These are phyloP conservation scores for Dioscorea alata DNA, from an alignment of 106 monocot species.

Conservation along the genomic window DNA sequence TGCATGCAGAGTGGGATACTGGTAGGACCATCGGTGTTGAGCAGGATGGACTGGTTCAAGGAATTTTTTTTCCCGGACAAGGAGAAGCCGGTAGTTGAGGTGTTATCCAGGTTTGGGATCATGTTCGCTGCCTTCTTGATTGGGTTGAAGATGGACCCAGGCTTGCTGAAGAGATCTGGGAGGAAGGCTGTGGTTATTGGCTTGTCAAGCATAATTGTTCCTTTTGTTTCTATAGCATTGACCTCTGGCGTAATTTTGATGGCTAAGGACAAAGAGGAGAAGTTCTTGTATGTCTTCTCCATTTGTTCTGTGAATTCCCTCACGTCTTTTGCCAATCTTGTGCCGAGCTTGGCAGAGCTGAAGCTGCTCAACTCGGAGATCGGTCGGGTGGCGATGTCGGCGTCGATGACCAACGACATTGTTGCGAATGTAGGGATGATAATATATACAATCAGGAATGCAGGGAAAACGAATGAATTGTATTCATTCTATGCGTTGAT, in stretches of 20 bases:
- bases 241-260: neutral
- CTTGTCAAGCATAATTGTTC: constrained; percentile 13
- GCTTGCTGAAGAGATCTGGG: constrained; percentile 17
- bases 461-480: neutral
- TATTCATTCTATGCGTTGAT: constrained; percentile 1
- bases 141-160: constrained; percentile 52
- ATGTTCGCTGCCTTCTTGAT: constrained; percentile 44
- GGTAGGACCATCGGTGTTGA: constrained; percentile 40
- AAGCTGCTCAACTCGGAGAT: constrained; percentile 61
- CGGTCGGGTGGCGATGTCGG: constrained; percentile 43
- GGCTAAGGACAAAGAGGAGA: neutral
- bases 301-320: constrained; percentile 25
- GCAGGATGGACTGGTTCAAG: constrained; percentile 16
- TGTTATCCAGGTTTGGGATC: constrained; percentile 27
- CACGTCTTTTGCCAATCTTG: constrained; percentile 34
- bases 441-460: constrained; percentile 7
- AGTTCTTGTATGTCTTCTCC: constrained; percentile 11
- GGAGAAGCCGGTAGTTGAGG: constrained; percentile 23
- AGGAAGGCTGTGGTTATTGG: constrained; percentile 34
- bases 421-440: constrained; percentile 10
- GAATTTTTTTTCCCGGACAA: constrained; percentile 26
- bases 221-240: constrained; percentile 10
- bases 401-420: constrained; percentile 28
- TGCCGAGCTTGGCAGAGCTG: constrained; percentile 33
- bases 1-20: too few species aligned